Conservation (phyloP, 768 basidiomycete species). For the Naganishia friedmannii region DNA sequence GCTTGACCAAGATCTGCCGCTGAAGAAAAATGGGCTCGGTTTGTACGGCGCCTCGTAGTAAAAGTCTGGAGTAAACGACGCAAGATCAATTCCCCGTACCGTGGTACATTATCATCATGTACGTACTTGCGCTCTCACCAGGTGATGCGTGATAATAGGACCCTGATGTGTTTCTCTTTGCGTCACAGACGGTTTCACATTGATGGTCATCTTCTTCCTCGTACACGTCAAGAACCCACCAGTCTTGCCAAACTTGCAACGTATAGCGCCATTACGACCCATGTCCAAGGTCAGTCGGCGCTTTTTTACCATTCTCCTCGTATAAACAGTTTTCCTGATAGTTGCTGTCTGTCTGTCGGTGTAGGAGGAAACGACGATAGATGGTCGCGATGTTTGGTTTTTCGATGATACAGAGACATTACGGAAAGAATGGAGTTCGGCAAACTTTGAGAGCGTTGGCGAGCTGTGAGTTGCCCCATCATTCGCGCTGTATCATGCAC, state of each 20-base stretch:
- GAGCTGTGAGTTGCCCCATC: conserved; percentile 69
- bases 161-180: background rate
- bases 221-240: conserved; percentile 97
- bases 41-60: conserved; percentile 57
- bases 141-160: background rate
- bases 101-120: conserved; percentile 88
- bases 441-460: conserved; percentile 85
- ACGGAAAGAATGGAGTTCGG: conserved; percentile 87
- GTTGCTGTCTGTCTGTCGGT: conserved; percentile 30
- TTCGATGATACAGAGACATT: conserved; percentile 95
- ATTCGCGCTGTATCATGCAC: too few relatives aligned
- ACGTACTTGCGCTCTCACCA: conserved; percentile 27
- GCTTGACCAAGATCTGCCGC: too few relatives aligned
- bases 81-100: conserved; percentile 98
- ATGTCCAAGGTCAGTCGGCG: conserved; percentile 64
- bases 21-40: too few relatives aligned
- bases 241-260: conserved; percentile 91
- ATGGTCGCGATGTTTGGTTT: conserved; percentile 83
- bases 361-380: conserved; percentile 38
- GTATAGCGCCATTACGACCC: conserved; percentile 84
- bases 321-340: background rate
- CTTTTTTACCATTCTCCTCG: conserved; percentile 5
- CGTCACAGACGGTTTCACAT: conserved; percentile 75
- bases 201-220: conserved; percentile 96
- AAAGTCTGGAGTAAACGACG: conserved; percentile 99